Evolutionary conservation across 2,329 filamentous ascomycete species (phyloP).

Genomic region (Talaromyces sp.): DNA sequence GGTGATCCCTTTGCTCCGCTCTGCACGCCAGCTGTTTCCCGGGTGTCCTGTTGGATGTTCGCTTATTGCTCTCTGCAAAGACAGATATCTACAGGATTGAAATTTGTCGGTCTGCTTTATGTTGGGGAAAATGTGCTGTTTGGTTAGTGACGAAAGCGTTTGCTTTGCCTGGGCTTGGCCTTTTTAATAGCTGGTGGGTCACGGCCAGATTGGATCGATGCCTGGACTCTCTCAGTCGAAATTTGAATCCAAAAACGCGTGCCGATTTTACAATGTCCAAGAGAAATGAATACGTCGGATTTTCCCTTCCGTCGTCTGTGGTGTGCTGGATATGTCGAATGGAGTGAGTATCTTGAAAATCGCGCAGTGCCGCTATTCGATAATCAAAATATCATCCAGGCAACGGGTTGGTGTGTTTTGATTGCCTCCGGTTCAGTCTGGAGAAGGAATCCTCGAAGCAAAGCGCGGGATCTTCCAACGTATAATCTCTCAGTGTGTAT

Average conservation of each 20-base stretch:
- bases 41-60: background rate
- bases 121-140: background rate
- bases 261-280: background rate
- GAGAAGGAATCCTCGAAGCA: background rate
- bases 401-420: background rate
- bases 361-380: background rate
- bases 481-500: background rate
- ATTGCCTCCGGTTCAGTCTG: background rate
- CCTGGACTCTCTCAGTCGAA: background rate
- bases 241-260: background rate
- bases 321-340: background rate
- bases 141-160: background rate
- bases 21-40: background rate
- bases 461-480: background rate
- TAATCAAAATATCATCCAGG: constrained; percentile 5
- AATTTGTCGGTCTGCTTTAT: background rate
- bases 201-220: background rate
- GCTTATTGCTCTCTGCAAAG: background rate
- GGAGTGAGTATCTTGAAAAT: background rate
- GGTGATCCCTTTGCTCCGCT: background rate
- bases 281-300: background rate
- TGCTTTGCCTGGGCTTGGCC: constrained; percentile 6
- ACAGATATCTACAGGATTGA: background rate
- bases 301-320: background rate
- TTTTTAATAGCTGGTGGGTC: constrained; percentile 6